Base-by-base conservation (phyloP, 2,329 filamentous ascomycete genomes). In the Malbranchea cinnamomea region DNA sequence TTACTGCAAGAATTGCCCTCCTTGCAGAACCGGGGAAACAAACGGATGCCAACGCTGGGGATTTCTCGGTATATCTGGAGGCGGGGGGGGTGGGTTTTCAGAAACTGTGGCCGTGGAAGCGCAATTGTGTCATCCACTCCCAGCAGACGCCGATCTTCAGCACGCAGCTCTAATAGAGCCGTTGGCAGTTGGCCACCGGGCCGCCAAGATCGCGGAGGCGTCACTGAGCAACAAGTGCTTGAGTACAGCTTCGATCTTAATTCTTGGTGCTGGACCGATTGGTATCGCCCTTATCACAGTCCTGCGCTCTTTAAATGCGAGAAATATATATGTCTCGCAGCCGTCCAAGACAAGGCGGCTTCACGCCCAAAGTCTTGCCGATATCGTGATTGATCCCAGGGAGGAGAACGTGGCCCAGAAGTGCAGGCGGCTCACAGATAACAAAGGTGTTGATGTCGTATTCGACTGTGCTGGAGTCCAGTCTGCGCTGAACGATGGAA, bases 251-350 rank as follows among this genome's bases (percentile, higher is more conserved):
- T 45, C 0, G 35, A 45, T 5, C 59, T 60, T 13, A 67, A 76
- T 78, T 4, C 49, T 74, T 3, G 73, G 73, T 4, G 70, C 67
- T 0, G 72, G 73, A 0, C 72, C 73, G 0, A 75, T 78, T 27
- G 73, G 71, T 0, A 54, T 77, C 7, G 66, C 67, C 1, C 56
- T 75, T 3, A 59, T 76, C 2, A 64, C 71, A 35, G 65, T 67
- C n/a, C 53, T 78, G 4, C 56, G 61, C 7, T 63, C 68, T 2
- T 56, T 60, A 10, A 65, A 65, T 0, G 65, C 63, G 0, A 59
- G 56, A 13, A 59, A 60, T 11, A 67, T 77, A 15, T 67, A 75
- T 25, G 63, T 72, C 10, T 63, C 62, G 4, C 72, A 77, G 44
- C 50, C 71, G 1, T 64, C 64, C 1, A 48, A 49, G 3, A 53